Evolutionary conservation across 768 basidiomycete genomes (phyloP), one percentile per base, ranked within the genome.

Genomic region (Leccinum ochraceum): DNA sequence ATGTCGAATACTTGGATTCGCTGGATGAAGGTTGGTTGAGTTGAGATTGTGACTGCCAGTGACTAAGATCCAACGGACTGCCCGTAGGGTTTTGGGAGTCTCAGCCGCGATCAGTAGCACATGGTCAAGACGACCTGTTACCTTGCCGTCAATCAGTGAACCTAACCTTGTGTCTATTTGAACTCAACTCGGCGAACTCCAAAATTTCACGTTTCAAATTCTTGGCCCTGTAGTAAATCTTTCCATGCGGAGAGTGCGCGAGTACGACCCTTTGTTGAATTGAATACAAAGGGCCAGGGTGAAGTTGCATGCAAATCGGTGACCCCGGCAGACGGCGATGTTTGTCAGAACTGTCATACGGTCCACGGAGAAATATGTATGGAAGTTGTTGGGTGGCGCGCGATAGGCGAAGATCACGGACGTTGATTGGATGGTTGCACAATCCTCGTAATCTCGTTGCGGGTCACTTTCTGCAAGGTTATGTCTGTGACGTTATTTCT

Each of bases 1-100:
- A 87, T 53, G 77, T 90, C 59, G 63, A 59, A 1, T 64, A 69
- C 39, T 70, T 91, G 32, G 84, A 87, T 67, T 72, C 74, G 85
- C 28, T 59, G 5, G 83, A 89, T 65, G 26, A 51, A 51, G 79
- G 86, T 75, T 60, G 64, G 78, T 53, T 3, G 26, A 16, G 78
- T 53, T 3, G 26, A 16, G 20, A 48, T 24, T 22, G 30, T 46
- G 32, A 60, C 60, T 2, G 24, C 24, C 24, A 24, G 24, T 24
- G 57, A 58, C 53, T 57, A 44, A 54, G 64, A 58, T 56, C 55
- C 62, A 24, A 63, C 57, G 16, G 39, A 54, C 7, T 57, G 37
- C 60, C 61, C 62, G 32, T 64, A 56, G 67, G 39, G 28, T 48
- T 30, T 48, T 4, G 32, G 32, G 32, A 34, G 32, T 32, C 30